Evolutionary conservation across 1,139 yeast species (phyloP).

Genomic region (Candida pseudoviswanathii): DNA sequence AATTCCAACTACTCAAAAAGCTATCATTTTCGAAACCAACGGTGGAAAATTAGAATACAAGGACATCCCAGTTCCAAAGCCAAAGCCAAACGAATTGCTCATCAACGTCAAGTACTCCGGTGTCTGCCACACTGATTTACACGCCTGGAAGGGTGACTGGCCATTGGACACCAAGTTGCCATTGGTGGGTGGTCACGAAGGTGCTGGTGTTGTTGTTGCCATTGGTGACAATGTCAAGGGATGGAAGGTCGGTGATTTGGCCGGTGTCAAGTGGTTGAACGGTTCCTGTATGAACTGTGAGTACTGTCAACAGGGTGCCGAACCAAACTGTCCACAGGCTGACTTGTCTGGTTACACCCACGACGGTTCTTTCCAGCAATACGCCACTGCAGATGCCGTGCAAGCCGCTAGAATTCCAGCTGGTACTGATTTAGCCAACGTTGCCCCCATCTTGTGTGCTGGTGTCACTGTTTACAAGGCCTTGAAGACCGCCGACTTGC

Average conservation of each 20-base stretch:
- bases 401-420: constrained; percentile 40
- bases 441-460: constrained; percentile 60
- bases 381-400: constrained; percentile 63
- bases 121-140: constrained; percentile 70
- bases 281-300: constrained; percentile 77
- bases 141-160: constrained; percentile 78
- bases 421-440: constrained; percentile 36
- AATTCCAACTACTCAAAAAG: constrained; percentile 69
- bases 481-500: constrained; percentile 64
- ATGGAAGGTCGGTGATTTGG: constrained; percentile 73
- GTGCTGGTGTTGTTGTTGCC: constrained; percentile 82
- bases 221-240: constrained; percentile 68
- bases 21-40: constrained; percentile 66
- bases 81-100: constrained; percentile 60
- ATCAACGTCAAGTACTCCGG: constrained; percentile 67
- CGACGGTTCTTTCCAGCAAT: constrained; percentile 85
- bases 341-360: constrained; percentile 78
- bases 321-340: constrained; percentile 69
- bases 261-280: constrained; percentile 76
- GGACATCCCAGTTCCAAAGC: constrained; percentile 65
- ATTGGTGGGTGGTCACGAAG: constrained; percentile 83
- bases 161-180: constrained; percentile 66
- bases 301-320: constrained; percentile 66
- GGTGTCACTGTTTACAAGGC: constrained; percentile 88
- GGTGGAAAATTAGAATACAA: constrained; percentile 66